These are phyloP conservation scores for Candida nemodendra DNA, from an alignment of 805 yeast genomes.

Conservation along the genomic window DNA sequence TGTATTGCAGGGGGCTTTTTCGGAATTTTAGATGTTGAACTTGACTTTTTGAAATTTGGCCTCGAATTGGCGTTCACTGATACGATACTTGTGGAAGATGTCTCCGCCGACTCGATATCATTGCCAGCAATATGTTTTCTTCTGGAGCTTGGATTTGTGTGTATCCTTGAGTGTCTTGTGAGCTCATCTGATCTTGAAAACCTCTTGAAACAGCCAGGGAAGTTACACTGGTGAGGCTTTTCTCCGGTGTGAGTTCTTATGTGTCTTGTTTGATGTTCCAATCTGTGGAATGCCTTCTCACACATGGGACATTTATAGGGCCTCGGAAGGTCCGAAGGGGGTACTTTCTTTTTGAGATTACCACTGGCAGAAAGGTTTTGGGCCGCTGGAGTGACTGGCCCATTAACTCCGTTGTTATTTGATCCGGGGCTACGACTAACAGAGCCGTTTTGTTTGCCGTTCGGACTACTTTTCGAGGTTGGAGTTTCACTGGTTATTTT, in stretches of 20 bases:
- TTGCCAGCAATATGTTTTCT: conserved; percentile 28
- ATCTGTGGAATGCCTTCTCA: conserved; percentile 79
- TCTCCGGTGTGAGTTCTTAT: conserved; percentile 93
- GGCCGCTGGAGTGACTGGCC: conserved; percentile 22
- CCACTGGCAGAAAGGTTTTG: conserved; percentile 21
- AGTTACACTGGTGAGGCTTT: conserved; percentile 82
- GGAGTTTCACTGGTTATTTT: not conserved
- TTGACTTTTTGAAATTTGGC: conserved; percentile 17
- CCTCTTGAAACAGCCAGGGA: conserved; percentile 79
- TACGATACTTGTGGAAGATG: conserved; percentile 15
- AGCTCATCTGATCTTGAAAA: conserved; percentile 83
- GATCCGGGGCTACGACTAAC: not conserved
- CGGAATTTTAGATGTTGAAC: conserved; percentile 17
- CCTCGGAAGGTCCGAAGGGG: conserved; percentile 37
- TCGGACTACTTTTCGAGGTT: not conserved
- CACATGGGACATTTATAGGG: conserved; percentile 87
- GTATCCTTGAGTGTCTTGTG: conserved; percentile 82
- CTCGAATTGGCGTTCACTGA: conserved; percentile 5
- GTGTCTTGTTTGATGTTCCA: conserved; percentile 90
- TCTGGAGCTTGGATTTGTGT: conserved; percentile 51
- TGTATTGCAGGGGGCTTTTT: conserved; percentile 6
- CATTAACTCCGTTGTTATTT: not conserved
- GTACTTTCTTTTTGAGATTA: conserved; percentile 23
- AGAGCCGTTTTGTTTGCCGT: not conserved
- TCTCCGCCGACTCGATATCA: conserved; percentile 15